Percentiles rank a stretch among this genome's conserved stretches.
These are phyloP conservation scores for Cyclotella cryptica DNA, from an alignment of 108 stramenopile species.

Conservation along the genomic window DNA sequence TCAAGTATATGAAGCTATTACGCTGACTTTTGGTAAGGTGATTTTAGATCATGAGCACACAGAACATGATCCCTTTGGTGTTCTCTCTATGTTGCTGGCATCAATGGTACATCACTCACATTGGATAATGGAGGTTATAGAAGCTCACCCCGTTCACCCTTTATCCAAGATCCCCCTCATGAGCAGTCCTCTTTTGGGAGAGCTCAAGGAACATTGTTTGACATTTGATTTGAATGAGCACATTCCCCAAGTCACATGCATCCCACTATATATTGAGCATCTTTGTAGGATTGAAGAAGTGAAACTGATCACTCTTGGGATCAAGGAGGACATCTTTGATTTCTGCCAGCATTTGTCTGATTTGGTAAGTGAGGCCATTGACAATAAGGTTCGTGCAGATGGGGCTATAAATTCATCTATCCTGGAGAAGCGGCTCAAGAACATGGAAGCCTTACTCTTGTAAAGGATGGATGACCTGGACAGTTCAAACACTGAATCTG, in stretches of 20 bases:
- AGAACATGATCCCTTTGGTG: conserved; percentile 20
- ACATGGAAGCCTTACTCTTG: not conserved
- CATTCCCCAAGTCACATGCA: conserved; percentile 34
- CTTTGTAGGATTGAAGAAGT: not conserved
- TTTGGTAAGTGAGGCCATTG: conserved; percentile 2
- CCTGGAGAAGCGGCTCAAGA: not conserved
- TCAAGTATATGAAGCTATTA: not conserved
- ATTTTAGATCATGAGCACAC: conserved; percentile 11
- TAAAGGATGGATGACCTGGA: conserved; percentile 1
- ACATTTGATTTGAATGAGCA: conserved; percentile 40
- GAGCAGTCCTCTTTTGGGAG: conserved; percentile 21
- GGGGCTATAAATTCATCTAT: not conserved
- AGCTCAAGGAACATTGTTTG: conserved; percentile 24
- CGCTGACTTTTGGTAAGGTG: too few species aligned
- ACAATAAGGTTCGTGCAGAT: not conserved
- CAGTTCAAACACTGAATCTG: not conserved
- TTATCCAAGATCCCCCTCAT: not conserved
- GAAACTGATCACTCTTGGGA: not conserved
- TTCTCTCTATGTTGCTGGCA: conserved; percentile 27
- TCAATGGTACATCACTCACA: conserved; percentile 50
- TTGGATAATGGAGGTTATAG: conserved; percentile 10
- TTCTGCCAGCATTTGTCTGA: not conserved
- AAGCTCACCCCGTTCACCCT: not conserved
- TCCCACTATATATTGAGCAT: conserved; percentile 42
- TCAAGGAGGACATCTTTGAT: not conserved